Base-by-base conservation (phyloP, 805 yeast species). In the Starmerella bacillaris region DNA sequence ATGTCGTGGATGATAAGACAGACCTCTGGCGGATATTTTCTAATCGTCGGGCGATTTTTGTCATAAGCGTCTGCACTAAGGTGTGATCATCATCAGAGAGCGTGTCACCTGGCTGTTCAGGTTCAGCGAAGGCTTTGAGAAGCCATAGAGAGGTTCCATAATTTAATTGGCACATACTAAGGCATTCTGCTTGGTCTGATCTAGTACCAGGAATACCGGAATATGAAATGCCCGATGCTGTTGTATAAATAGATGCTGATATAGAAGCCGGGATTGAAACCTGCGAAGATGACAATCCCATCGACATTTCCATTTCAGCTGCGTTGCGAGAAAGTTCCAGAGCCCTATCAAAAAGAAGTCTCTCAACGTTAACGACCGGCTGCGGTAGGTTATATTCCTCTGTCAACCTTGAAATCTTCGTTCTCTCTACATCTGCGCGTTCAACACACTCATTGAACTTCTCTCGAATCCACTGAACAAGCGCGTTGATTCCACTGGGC, bases 141-240 rank as follows among this genome's bases (percentile, higher is more conserved):
- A 86, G 82, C 95, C 95, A 86, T 35, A 86, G 70, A 0, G 94
- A 74, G 0, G 94, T 80, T 3, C 92, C 79, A 53, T 86, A 86
- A 6, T 86, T 78, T 39, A 78, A 57, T 55, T 84, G 94, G 56
- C 95, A 84, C 5, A 77, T 78, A 16, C 22, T 16, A 9, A 9
- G 11, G 22, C 7, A 17, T 18, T 30, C 33, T 15, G 4, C 12
- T 8, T 16, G 18, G 12, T 27, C 29, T n/a, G n/a, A n/a, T n/a
- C n/a, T n/a, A n/a, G n/a, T n/a, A n/a, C n/a, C n/a, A n/a, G n/a
- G n/a, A n/a, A n/a, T n/a, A n/a, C n/a, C n/a, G n/a, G n/a, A n/a
- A n/a, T n/a, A n/a, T n/a, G n/a, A n/a, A 5, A 26, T 7, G 6
- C 14, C 7, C 12, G n/a, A 18, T 15, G 18, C 16, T 15, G 6